Evolutionary conservation across 1,284 basidiomycete genomes (phyloP), one percentile per base, ranked within the genome.

Genomic region (Laetiporus sulphureus): DNA sequence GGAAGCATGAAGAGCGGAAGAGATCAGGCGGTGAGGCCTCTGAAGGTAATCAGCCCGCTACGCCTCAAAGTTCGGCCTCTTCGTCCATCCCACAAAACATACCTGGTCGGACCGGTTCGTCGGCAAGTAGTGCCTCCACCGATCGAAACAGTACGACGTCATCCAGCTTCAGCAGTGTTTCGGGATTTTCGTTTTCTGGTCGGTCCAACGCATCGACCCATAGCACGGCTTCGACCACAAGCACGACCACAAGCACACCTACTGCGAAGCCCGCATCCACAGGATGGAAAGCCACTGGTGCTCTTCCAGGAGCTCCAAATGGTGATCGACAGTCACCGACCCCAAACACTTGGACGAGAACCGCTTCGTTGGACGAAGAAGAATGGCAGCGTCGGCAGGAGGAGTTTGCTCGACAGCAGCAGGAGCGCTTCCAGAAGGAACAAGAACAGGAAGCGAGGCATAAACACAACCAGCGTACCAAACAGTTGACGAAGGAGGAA

Each of bases 391-490:
- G 75, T 24, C 70, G 71, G 10, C 75, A 79, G 50, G 70, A 68
- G n/a, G 75, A 80, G 50, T 69, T 72, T 19, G 68, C 69, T 16
- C 67, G 69, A 30, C 63, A 66, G 31, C 77, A 77, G 52, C 74
- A 78, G 51, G 77, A 78, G 61, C 66, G 68, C 42, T 83, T 80
- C 59, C 68, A 67, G 39, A 65, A 66, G 38, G 74, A 81, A 55
- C 76, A 81, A 55, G 75, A 77, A 52, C 64, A 66, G 38, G 38
- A 70, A 3, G 61, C 60, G 45, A 51, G 53, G 21, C 54, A 55
- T 18, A 43, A 49, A 12, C 69, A 71, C 39, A 55, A 71, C 6
- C 69, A 67, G 49, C 57, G 66, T 4, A 66, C 68, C 21, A 69
- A 67, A 45, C 63, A 64, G 21, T 58, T 77, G 57, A 69, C 64